Evolutionary conservation across 75 land plant genomes (phyloP).

Genomic region (Azolla pinnata): DNA sequence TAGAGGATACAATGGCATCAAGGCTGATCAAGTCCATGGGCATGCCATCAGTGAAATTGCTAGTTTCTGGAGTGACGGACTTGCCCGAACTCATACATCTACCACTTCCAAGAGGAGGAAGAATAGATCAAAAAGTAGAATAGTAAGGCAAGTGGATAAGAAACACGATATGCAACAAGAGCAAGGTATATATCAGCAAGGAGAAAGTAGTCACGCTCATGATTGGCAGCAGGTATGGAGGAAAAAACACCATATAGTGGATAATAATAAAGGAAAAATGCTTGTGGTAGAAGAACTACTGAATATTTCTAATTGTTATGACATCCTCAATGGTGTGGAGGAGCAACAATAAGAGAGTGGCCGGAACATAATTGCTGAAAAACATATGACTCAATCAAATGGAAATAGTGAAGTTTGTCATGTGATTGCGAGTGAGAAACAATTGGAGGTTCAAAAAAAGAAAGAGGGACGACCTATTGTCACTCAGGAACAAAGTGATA

Average conservation of each 20-base stretch:
- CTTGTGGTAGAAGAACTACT: neutral
- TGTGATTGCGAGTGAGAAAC: neutral
- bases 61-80: neutral
- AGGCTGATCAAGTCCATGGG: neutral
- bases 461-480: neutral
- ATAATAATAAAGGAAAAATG: neutral
- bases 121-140: neutral
- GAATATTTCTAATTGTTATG: neutral
- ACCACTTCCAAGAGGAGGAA: neutral
- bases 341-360: neutral
- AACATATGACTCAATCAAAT: neutral
- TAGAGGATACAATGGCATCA: neutral
- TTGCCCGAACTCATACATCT: neutral
- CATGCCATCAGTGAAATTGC: conserved; percentile 1
- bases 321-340: neutral
- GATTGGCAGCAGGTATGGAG: neutral
- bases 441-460: neutral
- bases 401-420: neutral
- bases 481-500: neutral
- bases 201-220: neutral
- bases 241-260: neutral
- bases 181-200: neutral
- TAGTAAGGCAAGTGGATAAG: neutral
- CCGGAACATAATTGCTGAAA: neutral
- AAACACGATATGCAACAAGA: neutral